Evolutionary conservation across 345 rosid genomes (phyloP).

Genomic region (Firmiana major): DNA sequence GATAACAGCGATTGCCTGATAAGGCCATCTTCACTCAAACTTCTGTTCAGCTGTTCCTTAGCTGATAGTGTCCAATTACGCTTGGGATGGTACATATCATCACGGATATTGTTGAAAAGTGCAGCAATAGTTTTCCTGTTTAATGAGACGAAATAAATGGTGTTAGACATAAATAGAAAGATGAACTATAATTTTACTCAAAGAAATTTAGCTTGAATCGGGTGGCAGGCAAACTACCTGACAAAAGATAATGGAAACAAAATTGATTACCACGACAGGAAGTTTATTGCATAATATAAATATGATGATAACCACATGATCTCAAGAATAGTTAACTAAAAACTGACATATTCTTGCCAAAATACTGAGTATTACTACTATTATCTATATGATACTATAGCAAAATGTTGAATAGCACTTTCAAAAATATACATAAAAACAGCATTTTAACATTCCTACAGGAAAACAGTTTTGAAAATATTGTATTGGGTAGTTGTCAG

Average conservation of each 20-base stretch:
- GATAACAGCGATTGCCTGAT: slow-evolving; percentile 58
- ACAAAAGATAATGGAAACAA: no score
- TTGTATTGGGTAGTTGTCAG: neutral
- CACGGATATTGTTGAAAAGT: slow-evolving; percentile 52
- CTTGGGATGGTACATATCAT: slow-evolving; percentile 73
- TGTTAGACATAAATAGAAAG: slow-evolving; percentile 2
- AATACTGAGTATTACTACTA: neutral
- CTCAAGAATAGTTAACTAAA: neutral
- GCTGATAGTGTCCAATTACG: slow-evolving; percentile 72
- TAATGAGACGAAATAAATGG: slow-evolving; percentile 11
- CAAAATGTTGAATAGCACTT: neutral
- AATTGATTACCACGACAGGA: neutral
- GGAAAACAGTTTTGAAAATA: neutral
- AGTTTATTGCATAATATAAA: no score
- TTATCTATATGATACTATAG: neutral
- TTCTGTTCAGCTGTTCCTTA: slow-evolving; percentile 78
- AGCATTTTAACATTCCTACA: neutral
- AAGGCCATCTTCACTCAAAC: slow-evolving; percentile 76
- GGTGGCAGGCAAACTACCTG: neutral
- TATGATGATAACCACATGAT: no score
- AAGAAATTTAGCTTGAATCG: neutral
- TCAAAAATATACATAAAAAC: neutral
- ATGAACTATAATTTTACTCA: neutral
- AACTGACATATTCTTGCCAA: neutral
- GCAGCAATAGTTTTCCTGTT: slow-evolving; percentile 68